Evolutionary conservation across 2,329 filamentous ascomycete species (phyloP).

Genomic region (Zarea fungicola): DNA sequence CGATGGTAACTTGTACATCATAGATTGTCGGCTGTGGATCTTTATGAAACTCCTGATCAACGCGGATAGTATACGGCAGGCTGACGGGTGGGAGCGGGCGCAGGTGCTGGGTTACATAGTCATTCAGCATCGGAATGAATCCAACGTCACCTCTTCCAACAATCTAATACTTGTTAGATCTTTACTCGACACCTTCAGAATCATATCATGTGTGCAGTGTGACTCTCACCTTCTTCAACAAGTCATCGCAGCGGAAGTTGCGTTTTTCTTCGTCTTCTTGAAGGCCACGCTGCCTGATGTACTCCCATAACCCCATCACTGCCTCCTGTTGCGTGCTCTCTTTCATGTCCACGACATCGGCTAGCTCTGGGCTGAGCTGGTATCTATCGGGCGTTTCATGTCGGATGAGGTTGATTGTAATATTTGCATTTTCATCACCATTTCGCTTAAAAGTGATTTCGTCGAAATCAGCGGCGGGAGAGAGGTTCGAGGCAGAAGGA

Average conservation of each 20-base stretch:
- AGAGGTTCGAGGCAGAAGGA: slow-evolving; percentile 29
- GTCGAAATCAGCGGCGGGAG: slow-evolving; percentile 75
- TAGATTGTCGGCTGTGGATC: slow-evolving; percentile 77
- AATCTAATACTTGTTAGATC: slow-evolving; percentile 53
- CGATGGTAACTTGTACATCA: slow-evolving; percentile 78
- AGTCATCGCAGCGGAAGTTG: slow-evolving; percentile 83
- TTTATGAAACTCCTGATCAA: slow-evolving; percentile 78
- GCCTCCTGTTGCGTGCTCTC: slow-evolving; percentile 86
- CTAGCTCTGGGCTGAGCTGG: slow-evolving; percentile 69
- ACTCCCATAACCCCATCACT: slow-evolving; percentile 92
- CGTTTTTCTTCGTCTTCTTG: slow-evolving; percentile 95
- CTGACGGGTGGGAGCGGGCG: slow-evolving; percentile 74
- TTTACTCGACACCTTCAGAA: too few species aligned
- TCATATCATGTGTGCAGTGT: too few species aligned
- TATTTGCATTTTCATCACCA: slow-evolving; percentile 87
- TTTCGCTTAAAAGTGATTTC: slow-evolving; percentile 86
- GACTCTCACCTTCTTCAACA: slow-evolving; percentile 63
- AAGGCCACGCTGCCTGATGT: slow-evolving; percentile 76
- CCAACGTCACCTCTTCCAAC: slow-evolving; percentile 70
- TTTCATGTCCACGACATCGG: slow-evolving; percentile 77
- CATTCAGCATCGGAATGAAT: slow-evolving; percentile 79
- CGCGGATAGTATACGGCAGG: slow-evolving; percentile 86
- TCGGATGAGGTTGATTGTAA: slow-evolving; percentile 78
- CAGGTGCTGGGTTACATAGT: slow-evolving; percentile 74
- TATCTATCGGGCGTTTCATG: slow-evolving; percentile 86